Percentiles rank a stretch among this genome's conserved stretches.
Conservation (phyloP, 257 asterid genomes). For the Solanum tarijense region DNA sequence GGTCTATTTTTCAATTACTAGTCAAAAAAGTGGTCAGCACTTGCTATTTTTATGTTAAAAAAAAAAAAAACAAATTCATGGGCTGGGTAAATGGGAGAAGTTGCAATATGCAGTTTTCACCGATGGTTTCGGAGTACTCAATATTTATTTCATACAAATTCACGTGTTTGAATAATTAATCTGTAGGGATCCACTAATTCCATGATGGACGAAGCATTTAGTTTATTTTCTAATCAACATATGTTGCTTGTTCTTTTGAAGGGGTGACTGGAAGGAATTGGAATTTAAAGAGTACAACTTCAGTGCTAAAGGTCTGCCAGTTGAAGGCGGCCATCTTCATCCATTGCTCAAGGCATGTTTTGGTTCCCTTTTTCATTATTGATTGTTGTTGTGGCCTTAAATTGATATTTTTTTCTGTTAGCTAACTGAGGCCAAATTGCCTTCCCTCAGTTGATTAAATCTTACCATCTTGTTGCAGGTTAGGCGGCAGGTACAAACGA, state of each 20-base stretch:
- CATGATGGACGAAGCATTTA: background rate
- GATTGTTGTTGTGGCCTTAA: background rate
- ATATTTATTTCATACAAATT: background rate
- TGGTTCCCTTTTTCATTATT: background rate
- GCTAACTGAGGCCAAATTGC: background rate
- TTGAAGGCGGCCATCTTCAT: conserved; percentile 94
- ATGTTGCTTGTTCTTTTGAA: conserved; percentile 17
- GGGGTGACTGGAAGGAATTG: conserved; percentile 92
- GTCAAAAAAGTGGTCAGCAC: background rate
- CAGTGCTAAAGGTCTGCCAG: conserved; percentile 90
- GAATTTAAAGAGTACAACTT: conserved; percentile 94
- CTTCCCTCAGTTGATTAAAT: background rate
- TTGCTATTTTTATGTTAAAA: background rate
- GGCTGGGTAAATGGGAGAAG: background rate
- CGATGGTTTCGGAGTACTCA: background rate
- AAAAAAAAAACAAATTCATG: background rate
- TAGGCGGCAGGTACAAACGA: conserved; percentile 72
- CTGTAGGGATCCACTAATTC: background rate
- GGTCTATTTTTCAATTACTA: background rate
- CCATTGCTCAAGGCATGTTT: conserved; percentile 79
- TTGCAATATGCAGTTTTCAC: background rate
- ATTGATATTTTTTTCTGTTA: background rate
- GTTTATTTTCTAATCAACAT: background rate
- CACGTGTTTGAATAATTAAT: background rate
- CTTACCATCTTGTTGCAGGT: conserved; percentile 43